Evolutionary conservation across 306 rosid genomes (phyloP).

Genomic region (Clitoria ternatea): DNA sequence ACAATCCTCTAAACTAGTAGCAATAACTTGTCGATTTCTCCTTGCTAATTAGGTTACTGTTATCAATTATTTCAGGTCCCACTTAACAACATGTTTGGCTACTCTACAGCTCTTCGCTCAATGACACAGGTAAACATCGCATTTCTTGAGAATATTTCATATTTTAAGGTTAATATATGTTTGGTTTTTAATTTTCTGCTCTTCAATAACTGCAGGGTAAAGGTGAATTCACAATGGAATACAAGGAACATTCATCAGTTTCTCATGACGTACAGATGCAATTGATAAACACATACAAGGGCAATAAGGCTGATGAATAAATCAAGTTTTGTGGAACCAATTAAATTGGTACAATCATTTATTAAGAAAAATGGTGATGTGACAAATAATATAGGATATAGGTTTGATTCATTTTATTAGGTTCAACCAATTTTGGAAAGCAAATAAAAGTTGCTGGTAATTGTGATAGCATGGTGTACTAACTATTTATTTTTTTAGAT

Average conservation of each 20-base stretch:
- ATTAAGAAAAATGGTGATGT: constrained; percentile 21
- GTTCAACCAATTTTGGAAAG: constrained; percentile 47
- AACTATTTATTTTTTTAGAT: neutral
- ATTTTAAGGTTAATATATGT: neutral
- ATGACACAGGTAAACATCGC: constrained; percentile 77
- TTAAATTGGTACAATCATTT: constrained; percentile 9
- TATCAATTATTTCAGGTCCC: constrained; percentile 65
- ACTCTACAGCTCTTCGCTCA: constrained; percentile 86
- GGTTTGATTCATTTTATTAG: constrained; percentile 13
- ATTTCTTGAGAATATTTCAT: neutral
- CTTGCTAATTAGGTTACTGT: constrained; percentile 12
- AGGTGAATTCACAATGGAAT: constrained; percentile 99
- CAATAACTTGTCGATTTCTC: neutral
- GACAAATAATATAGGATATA: constrained; percentile 21
- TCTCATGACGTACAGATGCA: constrained; percentile 88
- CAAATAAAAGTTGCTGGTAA: constrained; percentile 20
- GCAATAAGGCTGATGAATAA: constrained; percentile 59
- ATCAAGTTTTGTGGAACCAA: constrained; percentile 2
- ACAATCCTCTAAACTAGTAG: neutral
- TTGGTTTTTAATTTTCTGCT: neutral
- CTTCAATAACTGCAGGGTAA: constrained; percentile 63
- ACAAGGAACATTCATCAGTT: constrained; percentile 81
- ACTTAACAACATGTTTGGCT: constrained; percentile 92
- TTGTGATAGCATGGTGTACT: constrained; percentile 18
- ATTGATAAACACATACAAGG: constrained; percentile 64